These are phyloP conservation scores for Lentinula sp. DNA, from an alignment of 768 basidiomycete species.

Conservation along the genomic window DNA sequence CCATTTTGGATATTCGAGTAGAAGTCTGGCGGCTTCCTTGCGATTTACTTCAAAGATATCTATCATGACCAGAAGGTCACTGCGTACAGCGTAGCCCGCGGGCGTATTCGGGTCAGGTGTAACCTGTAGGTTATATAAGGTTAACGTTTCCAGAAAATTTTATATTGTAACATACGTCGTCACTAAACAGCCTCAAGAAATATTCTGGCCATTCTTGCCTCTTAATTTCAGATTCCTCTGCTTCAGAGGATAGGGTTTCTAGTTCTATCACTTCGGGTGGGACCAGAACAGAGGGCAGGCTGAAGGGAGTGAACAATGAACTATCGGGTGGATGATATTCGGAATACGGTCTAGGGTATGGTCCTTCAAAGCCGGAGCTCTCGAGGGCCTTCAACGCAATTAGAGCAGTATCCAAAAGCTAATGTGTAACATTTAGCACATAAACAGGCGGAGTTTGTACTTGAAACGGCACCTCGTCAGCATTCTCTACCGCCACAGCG, in stretches of 20 bases:
- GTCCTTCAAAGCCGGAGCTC: slow-evolving; percentile 52
- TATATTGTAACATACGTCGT: slow-evolving; percentile 28
- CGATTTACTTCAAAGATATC: slow-evolving; percentile 94
- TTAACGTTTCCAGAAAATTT: neutral
- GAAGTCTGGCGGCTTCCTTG: slow-evolving; percentile 85
- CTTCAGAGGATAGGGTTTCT: slow-evolving; percentile 61
- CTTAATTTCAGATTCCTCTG: slow-evolving; percentile 66
- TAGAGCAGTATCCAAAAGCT: slow-evolving; percentile 71
- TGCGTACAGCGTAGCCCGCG: slow-evolving; percentile 74
- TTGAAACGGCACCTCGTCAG: slow-evolving; percentile 48
- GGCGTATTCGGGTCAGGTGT: slow-evolving; percentile 72
- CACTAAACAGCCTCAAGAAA: slow-evolving; percentile 62
- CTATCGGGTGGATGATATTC: slow-evolving; percentile 37
- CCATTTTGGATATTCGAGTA: slow-evolving; percentile 87
- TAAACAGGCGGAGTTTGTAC: neutral
- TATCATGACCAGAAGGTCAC: slow-evolving; percentile 68
- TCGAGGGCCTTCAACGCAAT: slow-evolving; percentile 57
- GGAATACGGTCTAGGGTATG: slow-evolving; percentile 61
- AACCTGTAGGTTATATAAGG: slow-evolving; percentile 36
- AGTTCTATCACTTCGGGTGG: slow-evolving; percentile 86
- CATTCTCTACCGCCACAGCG: slow-evolving; percentile 35
- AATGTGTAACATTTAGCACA: neutral
- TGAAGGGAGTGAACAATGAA: slow-evolving; percentile 42
- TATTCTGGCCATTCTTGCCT: slow-evolving; percentile 82
- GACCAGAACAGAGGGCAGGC: slow-evolving; percentile 73